These are phyloP conservation scores for Ulvella scutata DNA, from an alignment of 139 green algal genomes.

Conservation along the genomic window DNA sequence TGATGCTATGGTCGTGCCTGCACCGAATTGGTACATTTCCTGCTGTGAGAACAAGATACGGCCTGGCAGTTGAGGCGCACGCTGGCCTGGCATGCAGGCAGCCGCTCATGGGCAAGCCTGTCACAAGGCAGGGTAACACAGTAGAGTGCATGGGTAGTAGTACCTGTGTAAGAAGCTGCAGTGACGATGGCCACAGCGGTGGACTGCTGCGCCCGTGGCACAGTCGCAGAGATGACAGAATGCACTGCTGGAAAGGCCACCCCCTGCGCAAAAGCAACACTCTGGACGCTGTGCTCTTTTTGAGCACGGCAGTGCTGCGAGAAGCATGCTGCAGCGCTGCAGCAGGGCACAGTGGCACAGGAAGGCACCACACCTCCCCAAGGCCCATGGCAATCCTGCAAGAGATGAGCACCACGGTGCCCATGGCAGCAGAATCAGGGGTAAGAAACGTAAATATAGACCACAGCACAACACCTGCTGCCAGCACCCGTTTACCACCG, in stretches of 20 bases:
- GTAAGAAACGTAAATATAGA: slow-evolving; percentile 48
- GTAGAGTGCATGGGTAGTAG: too few relatives aligned
- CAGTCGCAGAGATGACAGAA: slow-evolving; percentile 42
- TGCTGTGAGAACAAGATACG: too few relatives aligned
- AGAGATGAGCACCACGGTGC: slow-evolving; percentile 27
- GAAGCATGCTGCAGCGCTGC: too few relatives aligned
- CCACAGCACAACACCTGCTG: slow-evolving; percentile 31
- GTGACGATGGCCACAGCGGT: slow-evolving; percentile 53
- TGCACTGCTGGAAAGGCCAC: slow-evolving; percentile 63
- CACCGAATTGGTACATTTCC: too few relatives aligned
- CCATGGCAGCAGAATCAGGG: slow-evolving; percentile 26
- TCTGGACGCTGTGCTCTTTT: too few relatives aligned
- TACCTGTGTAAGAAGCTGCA: slow-evolving; percentile 37
- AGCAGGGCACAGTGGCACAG: too few relatives aligned
- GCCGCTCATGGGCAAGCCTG: too few relatives aligned
- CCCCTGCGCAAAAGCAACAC: slow-evolving; percentile 16
- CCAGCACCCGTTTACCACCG: slow-evolving; percentile 48
- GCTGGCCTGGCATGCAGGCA: too few relatives aligned
- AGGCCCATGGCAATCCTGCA: slow-evolving; percentile 48
- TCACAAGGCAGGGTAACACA: too few relatives aligned
- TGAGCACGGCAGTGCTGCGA: too few relatives aligned
- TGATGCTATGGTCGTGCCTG: slow-evolving; percentile 54
- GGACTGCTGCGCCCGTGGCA: slow-evolving; percentile 24
- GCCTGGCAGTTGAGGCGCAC: too few relatives aligned
- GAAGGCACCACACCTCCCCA: slow-evolving; percentile 32